Percentiles rank a stretch among this genome's conserved stretches.
Conservation (phyloP, 108 stramenopile genomes). For the Stephanodiscus minutulus region DNA sequence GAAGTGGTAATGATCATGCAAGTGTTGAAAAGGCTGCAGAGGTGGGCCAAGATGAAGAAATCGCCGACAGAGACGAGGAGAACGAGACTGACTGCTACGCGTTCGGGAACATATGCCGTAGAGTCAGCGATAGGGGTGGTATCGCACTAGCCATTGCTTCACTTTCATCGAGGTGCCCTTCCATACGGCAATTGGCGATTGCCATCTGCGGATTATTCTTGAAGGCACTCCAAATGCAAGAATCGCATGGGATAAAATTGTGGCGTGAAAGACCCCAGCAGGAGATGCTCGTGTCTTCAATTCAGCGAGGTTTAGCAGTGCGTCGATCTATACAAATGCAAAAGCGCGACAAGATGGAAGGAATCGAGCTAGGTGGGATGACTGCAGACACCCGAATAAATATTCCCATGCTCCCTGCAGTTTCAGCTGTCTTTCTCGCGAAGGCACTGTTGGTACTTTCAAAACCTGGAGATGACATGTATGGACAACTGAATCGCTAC, state of each 20-base stretch:
- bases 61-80: slow-evolving; percentile 11
- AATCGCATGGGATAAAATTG: slow-evolving; percentile 53
- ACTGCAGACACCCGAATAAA: neutral
- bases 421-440: slow-evolving; percentile 75
- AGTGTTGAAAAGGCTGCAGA: slow-evolving; percentile 4
- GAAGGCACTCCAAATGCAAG: slow-evolving; percentile 53
- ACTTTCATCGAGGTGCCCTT: slow-evolving; percentile 63
- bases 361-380: slow-evolving; percentile 9
- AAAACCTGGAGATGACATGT: slow-evolving; percentile 74
- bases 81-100: slow-evolving; percentile 13
- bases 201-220: slow-evolving; percentile 63
- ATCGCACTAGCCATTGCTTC: slow-evolving; percentile 58
- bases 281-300: slow-evolving; percentile 75
- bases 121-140: slow-evolving; percentile 66
- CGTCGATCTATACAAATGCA: slow-evolving; percentile 43
- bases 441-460: slow-evolving; percentile 63
- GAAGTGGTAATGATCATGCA: neutral
- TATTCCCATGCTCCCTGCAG: slow-evolving; percentile 59
- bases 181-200: slow-evolving; percentile 57
- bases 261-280: slow-evolving; percentile 84
- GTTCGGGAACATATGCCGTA: slow-evolving; percentile 44
- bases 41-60: slow-evolving; percentile 5
- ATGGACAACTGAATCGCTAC: slow-evolving; percentile 72
- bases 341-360: slow-evolving; percentile 10
- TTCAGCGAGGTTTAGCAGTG: slow-evolving; percentile 66